A percentile compares a stretch with the other conserved stretches of the same genome.
Evolutionary conservation across 371 early-diverging fungal genomes (phyloP).

Genomic region (Mortierella sp.): DNA sequence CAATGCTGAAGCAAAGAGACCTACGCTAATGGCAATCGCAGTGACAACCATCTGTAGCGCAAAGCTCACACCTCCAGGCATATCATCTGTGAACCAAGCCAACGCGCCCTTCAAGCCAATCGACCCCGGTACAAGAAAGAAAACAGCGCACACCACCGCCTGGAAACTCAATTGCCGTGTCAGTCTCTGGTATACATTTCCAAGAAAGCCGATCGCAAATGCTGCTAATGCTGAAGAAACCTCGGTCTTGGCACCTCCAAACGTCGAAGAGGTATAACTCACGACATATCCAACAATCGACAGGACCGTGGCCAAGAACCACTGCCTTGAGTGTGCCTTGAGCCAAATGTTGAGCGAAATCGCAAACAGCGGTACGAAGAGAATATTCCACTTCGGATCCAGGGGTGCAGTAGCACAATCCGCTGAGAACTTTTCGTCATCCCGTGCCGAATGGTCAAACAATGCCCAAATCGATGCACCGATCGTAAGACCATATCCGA

Average conservation of each 20-base stretch:
- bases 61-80: constrained; percentile 61
- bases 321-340: constrained; percentile 56
- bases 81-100: constrained; percentile 55
- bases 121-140: constrained; percentile 71
- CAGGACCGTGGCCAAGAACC: constrained; percentile 43
- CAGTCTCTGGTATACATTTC: constrained; percentile 64
- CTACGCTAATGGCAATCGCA: constrained; percentile 67
- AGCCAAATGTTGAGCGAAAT: constrained; percentile 57
- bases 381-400: constrained; percentile 39
- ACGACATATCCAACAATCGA: constrained; percentile 46
- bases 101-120: constrained; percentile 60
- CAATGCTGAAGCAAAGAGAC: constrained; percentile 67
- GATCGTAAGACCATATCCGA: constrained; percentile 80
- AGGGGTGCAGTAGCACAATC: constrained; percentile 25
- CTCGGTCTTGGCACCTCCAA: constrained; percentile 37
- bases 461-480: constrained; percentile 65
- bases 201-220: constrained; percentile 66
- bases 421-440: constrained; percentile 22
- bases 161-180: constrained; percentile 67
- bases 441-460: constrained; percentile 51
- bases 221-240: constrained; percentile 67
- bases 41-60: constrained; percentile 64
- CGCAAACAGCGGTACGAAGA: constrained; percentile 52
- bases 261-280: constrained; percentile 20
- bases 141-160: constrained; percentile 67